Evolutionary conservation across 2,329 filamentous ascomycete species (phyloP), one percentile per base, ranked within the genome.

Genomic region (Sphaerulina vaccinii): DNA sequence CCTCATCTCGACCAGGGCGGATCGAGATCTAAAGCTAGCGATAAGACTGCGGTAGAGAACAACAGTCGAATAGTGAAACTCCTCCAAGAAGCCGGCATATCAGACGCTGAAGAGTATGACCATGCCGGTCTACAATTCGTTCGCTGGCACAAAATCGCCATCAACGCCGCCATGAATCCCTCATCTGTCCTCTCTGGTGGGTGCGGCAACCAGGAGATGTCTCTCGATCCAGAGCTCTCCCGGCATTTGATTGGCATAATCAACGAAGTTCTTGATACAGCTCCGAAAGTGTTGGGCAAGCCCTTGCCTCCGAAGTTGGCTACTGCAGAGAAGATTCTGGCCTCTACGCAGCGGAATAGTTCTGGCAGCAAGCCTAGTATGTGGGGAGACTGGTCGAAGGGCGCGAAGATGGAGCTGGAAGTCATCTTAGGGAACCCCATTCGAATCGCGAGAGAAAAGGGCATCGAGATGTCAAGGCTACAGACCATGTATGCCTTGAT

Each of bases 91-190:
- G 85, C 84, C 32, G 80, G 79, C 1, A 81, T 89, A 57, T 77
- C 77, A 52, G 86, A 89, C 67, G 83, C 84, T 4, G 80, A 84
- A 55, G 73, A 79, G 6, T 82, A 85, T 61, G 77, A 80, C 40
- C 83, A 87, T 67, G 72, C 82, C 24, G 84, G 82, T 54, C 73
- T 89, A 39, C 86, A 89, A 69, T 79, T 82, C 36, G 80, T 88
- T 15, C 77, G 86, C 19, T 89, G 86, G 86, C 85, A 88, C 69
- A 89, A 89, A 69, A 80, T 88, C 56, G 85, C 83, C 62, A 88
- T 89, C 73, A 89, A 89, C 68, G 83, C 85, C 0, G 81, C 83
- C 45, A 86, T 88, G 78, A 89, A 89, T 70, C 85, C 86, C 0
- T 84, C 82, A 1, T 82, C 85, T 1, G 84, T 88, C 6, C 75